phyloP scores from a whole-genome alignment of 2,329 filamentous ascomycete genomes.

The Fusarium albidum region DNA sequence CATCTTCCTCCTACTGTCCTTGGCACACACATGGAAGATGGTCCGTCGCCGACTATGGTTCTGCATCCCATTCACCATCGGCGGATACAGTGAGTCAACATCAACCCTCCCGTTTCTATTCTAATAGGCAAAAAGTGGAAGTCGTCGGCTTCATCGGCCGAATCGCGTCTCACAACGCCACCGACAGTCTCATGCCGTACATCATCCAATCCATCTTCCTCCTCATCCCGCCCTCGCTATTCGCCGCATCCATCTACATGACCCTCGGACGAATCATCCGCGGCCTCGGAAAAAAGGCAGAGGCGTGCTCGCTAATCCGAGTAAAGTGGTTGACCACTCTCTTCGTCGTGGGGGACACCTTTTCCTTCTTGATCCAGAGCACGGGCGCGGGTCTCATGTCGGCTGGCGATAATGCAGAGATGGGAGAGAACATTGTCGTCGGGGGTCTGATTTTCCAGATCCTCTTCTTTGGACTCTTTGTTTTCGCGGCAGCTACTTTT shows the following conservation, averaged over 20 bases:
- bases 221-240: conserved; percentile 45
- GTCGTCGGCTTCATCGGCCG: conserved; percentile 46
- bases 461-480: conserved; percentile 62
- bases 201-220: conserved; percentile 44
- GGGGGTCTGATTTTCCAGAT: conserved; percentile 65
- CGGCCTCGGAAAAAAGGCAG: conserved; percentile 39
- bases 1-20: conserved; percentile 50
- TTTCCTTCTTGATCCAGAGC: conserved; percentile 57
- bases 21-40: conserved; percentile 48
- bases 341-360: conserved; percentile 59
- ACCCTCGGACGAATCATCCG: conserved; percentile 50
- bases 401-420: conserved; percentile 19
- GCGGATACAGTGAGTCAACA: conserved; percentile 46
- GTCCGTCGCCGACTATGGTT: conserved; percentile 54
- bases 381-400: conserved; percentile 48
- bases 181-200: conserved; percentile 37
- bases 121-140: conserved; percentile 46
- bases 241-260: conserved; percentile 57
- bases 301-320: conserved; percentile 37
- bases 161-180: conserved; percentile 33
- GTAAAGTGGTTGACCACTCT: conserved; percentile 54
- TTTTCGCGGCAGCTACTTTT: conserved; percentile 56
- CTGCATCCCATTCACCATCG: conserved; percentile 51
- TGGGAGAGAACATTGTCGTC: conserved; percentile 59
- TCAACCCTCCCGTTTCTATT: conserved; percentile 2